These are phyloP conservation scores for Lantana camara DNA, from an alignment of 257 asterid species.

Conservation along the genomic window DNA sequence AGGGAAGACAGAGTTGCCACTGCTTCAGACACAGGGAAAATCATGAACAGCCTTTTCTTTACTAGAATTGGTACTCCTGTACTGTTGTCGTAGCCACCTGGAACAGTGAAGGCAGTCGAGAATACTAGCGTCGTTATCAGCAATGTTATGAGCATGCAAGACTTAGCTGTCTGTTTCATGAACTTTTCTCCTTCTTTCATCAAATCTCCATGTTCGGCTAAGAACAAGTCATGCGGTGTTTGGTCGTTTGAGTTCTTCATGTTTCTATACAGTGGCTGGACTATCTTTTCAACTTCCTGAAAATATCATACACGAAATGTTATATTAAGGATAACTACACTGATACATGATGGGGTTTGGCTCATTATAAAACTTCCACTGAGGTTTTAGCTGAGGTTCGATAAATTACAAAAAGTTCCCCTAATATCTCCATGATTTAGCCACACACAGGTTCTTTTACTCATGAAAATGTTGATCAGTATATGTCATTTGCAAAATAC, in stretches of 20 bases:
- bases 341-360: no score
- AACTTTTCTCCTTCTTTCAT: slow-evolving; percentile 42
- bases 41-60: slow-evolving; percentile 7
- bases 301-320: not conserved
- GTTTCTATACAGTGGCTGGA: slow-evolving; percentile 17
- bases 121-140: slow-evolving; percentile 44
- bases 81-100: slow-evolving; percentile 37
- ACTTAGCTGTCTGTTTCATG: slow-evolving; percentile 39
- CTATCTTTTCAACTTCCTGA: slow-evolving; percentile 41
- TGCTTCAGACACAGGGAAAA: slow-evolving; percentile 39
- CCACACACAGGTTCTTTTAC: no score
- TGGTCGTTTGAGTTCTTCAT: slow-evolving; percentile 20
- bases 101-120: slow-evolving; percentile 44
- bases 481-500: no score
- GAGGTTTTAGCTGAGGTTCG: no score
- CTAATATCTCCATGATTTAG: no score
- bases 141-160: slow-evolving; percentile 40
- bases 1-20: slow-evolving; percentile 35
- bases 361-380: no score
- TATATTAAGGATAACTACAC: no score
- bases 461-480: no score
- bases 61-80: slow-evolving; percentile 29
- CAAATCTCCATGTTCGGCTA: slow-evolving; percentile 18
- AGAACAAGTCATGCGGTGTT: slow-evolving; percentile 31
- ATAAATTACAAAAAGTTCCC: no score